Base-by-base conservation (phyloP, 2,329 filamentous ascomycete genomes). In the Ilyonectria robusta region DNA sequence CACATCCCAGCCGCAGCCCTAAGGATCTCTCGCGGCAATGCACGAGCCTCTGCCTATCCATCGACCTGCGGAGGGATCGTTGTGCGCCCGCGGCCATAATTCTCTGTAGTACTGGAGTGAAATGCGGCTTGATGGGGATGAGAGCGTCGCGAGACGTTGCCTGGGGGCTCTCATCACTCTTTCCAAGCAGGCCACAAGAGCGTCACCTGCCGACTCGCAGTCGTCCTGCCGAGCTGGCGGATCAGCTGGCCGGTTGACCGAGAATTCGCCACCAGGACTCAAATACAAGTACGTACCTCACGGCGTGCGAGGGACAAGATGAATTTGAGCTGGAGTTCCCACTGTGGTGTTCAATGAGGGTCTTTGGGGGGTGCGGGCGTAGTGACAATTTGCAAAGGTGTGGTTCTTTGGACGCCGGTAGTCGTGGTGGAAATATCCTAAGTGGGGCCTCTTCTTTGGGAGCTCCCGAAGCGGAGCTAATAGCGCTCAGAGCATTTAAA, bases 401-500 rank as follows among this genome's bases (percentile, higher is more conserved):
- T 23, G 29, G 29, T 55, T 29, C 33, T 62, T 44, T 48, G 40
- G 55, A 53, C 35, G 55, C 59, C 50, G 62, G 48, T 37, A 59
- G 55, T 59, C 54, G 37, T 53, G 42, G 31, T 54, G 23, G 48
- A 40, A 19, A 46, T 33, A 42, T 48, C 35, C 42, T 7, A 47
- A 42, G 47, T 31, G 26, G 47, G 26, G 29, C 15, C n/a, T 42
- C n/a, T 40, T 42, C n/a, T n/a, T 42, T 42, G 40, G 15, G 40
- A n/a, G 48, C 50, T 53, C 29, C 50, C 58, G 63, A 66, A 54
- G 63, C 58, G 65, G 47, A 50, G 66, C 66, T 57, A 66, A 64
- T 57, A 50, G 59, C 66, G 71, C 65, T 70, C 23, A 59, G 72
- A 55, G 55, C 65, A 63, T 57, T 26, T 48, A 48, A 64, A 54